Evolutionary conservation across 208 protist species (phyloP).

Genomic region (Acanthamoeba triangularis): DNA sequence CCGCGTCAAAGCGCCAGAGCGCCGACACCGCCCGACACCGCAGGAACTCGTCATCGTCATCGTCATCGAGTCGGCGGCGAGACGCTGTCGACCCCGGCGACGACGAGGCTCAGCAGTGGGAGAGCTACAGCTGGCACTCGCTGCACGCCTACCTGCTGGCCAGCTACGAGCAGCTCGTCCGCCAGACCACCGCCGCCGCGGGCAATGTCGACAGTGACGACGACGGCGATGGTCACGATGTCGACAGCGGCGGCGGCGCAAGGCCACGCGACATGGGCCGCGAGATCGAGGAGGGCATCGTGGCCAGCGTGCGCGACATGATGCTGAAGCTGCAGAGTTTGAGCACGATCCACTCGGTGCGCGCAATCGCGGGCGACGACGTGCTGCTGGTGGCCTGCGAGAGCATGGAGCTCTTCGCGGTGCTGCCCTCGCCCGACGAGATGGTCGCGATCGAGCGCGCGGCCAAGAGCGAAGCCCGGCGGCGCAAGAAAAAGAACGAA

Average conservation of each 20-base stretch:
- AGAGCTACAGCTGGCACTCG: not conserved
- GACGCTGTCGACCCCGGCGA: not conserved
- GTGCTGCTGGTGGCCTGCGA: not conserved
- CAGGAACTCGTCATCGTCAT: too few relatives aligned
- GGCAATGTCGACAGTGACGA: not conserved
- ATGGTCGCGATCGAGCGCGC: conserved; percentile 2
- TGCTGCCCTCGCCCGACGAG: conserved; percentile 16
- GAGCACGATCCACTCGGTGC: not conserved
- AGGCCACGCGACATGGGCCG: not conserved
- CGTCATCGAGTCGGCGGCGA: not conserved
- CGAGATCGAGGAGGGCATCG: conserved; percentile 61
- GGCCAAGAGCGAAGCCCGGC: not conserved
- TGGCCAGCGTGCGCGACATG: conserved; percentile 53
- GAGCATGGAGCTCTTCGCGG: not conserved
- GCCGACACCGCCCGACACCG: not conserved
- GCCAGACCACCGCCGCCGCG: not conserved
- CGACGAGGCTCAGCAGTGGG: not conserved
- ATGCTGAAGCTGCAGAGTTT: conserved; percentile 12
- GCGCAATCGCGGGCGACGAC: not conserved
- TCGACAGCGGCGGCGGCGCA: not conserved
- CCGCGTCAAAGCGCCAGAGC: not conserved
- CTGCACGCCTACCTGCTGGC: not conserved
- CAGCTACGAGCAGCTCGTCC: not conserved
- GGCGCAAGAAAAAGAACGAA: conserved; percentile 1
- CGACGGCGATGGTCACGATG: not conserved